Conservation (phyloP, 2,329 filamentous ascomycete genomes). For the Ophiocordyceps camponoti-rufipedis region DNA sequence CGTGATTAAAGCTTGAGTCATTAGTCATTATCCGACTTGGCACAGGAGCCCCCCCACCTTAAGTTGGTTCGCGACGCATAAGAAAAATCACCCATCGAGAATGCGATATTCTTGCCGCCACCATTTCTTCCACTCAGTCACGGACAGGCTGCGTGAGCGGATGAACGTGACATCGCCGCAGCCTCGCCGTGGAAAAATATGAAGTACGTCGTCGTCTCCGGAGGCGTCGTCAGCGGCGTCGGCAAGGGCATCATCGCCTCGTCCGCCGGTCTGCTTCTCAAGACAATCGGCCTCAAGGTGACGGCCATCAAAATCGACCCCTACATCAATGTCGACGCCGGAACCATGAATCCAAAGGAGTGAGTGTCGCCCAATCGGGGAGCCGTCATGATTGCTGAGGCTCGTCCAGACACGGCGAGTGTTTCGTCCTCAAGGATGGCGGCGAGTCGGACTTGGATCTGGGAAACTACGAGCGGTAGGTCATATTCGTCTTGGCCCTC, state of each 20-base stretch:
- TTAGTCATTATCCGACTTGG: too few species aligned
- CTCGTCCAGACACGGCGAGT: slow-evolving; percentile 57
- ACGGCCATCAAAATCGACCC: slow-evolving; percentile 23
- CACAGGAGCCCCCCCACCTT: too few species aligned
- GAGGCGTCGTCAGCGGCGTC: slow-evolving; percentile 29
- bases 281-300: slow-evolving; percentile 9
- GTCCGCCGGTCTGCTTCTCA: slow-evolving; percentile 40
- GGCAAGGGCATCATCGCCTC: slow-evolving; percentile 33
- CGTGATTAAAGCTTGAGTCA: too few species aligned
- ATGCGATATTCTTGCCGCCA: too few species aligned
- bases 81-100: too few species aligned
- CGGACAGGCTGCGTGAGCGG: too few species aligned
- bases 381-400: slow-evolving; percentile 1
- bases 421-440: slow-evolving; percentile 73
- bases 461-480: slow-evolving; percentile 31
- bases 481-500: too few species aligned
- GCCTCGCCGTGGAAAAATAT: slow-evolving; percentile 26
- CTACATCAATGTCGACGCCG: slow-evolving; percentile 23
- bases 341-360: slow-evolving; percentile 13
- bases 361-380: background rate
- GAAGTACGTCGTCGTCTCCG: slow-evolving; percentile 70
- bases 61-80: too few species aligned
- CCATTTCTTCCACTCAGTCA: too few species aligned
- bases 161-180: background rate
- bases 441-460: slow-evolving; percentile 40